phyloP scores from a whole-genome alignment of 2,329 filamentous ascomycete species.

The Ophiostoma sp. region DNA sequence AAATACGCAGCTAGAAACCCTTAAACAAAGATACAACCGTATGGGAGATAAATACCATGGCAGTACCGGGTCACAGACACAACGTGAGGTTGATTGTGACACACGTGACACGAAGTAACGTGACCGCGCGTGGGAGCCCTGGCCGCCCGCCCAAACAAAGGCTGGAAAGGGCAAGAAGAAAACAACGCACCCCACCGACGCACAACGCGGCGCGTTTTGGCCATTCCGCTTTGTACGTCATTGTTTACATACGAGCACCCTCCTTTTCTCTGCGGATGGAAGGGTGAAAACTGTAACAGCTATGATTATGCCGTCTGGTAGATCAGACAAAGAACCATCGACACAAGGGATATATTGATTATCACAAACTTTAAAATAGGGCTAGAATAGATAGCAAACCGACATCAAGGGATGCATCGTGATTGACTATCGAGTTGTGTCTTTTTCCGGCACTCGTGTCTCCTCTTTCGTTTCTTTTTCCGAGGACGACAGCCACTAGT shows the following conservation, averaged over 20 bases:
- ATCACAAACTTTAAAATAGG: neutral
- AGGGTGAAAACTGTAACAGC: too few relatives aligned
- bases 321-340: neutral
- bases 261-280: neutral
- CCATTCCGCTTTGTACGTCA: conserved; percentile 1
- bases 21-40: too few relatives aligned
- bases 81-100: neutral
- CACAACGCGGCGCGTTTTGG: conserved; percentile 7
- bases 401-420: conserved; percentile 1
- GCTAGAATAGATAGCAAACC: neutral
- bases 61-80: neutral
- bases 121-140: conserved; percentile 17
- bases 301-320: too few relatives aligned
- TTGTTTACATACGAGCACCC: neutral
- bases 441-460: neutral
- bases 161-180: conserved; percentile 12
- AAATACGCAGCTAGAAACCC: too few relatives aligned
- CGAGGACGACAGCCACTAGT: neutral
- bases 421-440: neutral
- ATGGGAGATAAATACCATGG: too few relatives aligned
- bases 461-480: neutral
- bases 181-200: conserved; percentile 14
- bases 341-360: neutral
- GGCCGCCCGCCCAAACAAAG: neutral
- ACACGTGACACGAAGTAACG: conserved; percentile 14